Base-by-base conservation (phyloP, 306 rosid species). In the Spatholobus suberectus region DNA sequence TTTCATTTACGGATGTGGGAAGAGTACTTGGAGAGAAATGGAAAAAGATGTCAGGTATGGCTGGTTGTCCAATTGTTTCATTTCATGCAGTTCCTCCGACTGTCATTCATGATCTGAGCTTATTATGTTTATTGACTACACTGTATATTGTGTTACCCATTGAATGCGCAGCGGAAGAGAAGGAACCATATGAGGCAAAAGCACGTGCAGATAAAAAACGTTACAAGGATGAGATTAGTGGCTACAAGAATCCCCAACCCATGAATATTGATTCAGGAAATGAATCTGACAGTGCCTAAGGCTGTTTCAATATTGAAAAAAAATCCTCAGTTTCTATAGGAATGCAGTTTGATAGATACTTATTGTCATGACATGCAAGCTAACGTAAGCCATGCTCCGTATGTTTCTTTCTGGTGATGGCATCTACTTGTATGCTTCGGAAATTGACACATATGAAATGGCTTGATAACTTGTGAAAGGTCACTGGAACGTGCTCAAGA, bases 1-100 rank as follows among this genome's bases (percentile, higher is more conserved):
- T 96, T 80, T 77, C 92, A 29, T 96, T 96, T 75, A 87, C 94
- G 2, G 98, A 94, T 3, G 89, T 89, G 59, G 95, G 94, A 51
- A 91, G 92, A 89, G 92, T 86, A 75, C 97, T 96, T 6, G 99
- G 99, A 76, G 98, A 96, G 24, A 96, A 91, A 83, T 96, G 99
- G 98, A 96, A 93, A 78, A 96, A 92, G 91, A 88, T 93, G 98
- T 86, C 97, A 83, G 96, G 97, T 91, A 90, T 79, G 85, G 34
- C 11, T 81, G 82, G 47, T 69, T 80, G 65, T n/a, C 55, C 70
- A 46, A 32, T 47, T 47, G 52, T 70, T 70, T 65, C 38, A 41
- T 70, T 51, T 51, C 58, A n/a, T 73, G 27, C 52, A 47, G 20
- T 38, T 35, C 46, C 32, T 55, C 4, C 15, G 11, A n/a, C 32